phyloP scores from a whole-genome alignment of 345 rosid species.

The Toxicodendron radicans region DNA sequence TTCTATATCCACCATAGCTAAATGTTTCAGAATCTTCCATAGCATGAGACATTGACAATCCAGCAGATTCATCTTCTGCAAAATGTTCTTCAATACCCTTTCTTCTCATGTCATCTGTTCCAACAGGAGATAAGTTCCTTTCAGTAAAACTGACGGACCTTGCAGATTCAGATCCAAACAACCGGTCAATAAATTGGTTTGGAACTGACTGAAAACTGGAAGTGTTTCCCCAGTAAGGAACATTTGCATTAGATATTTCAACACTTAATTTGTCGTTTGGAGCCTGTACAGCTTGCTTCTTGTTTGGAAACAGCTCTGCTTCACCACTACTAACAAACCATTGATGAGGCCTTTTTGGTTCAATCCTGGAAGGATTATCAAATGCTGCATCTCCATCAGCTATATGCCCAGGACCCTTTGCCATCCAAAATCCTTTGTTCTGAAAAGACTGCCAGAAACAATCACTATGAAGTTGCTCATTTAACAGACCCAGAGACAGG shows the following conservation, averaged over 20 bases:
- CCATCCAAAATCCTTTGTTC: slow-evolving; percentile 68
- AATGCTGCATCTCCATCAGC: slow-evolving; percentile 53
- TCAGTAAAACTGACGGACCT: slow-evolving; percentile 54
- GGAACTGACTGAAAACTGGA: slow-evolving; percentile 60
- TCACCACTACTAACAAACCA: slow-evolving; percentile 72
- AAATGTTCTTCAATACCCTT: slow-evolving; percentile 39
- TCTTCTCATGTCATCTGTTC: slow-evolving; percentile 31
- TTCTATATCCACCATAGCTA: slow-evolving; percentile 55
- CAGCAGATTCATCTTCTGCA: slow-evolving; percentile 50
- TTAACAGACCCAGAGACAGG: background rate
- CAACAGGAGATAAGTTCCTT: slow-evolving; percentile 45
- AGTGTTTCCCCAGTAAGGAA: slow-evolving; percentile 61
- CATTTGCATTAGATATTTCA: slow-evolving; percentile 38
- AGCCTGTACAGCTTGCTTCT: slow-evolving; percentile 67
- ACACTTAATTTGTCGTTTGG: slow-evolving; percentile 34
- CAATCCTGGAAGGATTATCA: slow-evolving; percentile 54
- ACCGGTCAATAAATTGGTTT: slow-evolving; percentile 59
- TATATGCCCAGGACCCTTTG: slow-evolving; percentile 45
- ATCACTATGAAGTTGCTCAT: slow-evolving; percentile 9
- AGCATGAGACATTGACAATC: slow-evolving; percentile 58
- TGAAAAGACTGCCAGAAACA: slow-evolving; percentile 44
- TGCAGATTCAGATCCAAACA: slow-evolving; percentile 63
- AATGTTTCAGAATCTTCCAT: slow-evolving; percentile 56
- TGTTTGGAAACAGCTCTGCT: slow-evolving; percentile 67
- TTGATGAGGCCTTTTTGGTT: slow-evolving; percentile 64